These are phyloP conservation scores for Quercus glauca DNA, from an alignment of 306 rosid species.

Conservation along the genomic window DNA sequence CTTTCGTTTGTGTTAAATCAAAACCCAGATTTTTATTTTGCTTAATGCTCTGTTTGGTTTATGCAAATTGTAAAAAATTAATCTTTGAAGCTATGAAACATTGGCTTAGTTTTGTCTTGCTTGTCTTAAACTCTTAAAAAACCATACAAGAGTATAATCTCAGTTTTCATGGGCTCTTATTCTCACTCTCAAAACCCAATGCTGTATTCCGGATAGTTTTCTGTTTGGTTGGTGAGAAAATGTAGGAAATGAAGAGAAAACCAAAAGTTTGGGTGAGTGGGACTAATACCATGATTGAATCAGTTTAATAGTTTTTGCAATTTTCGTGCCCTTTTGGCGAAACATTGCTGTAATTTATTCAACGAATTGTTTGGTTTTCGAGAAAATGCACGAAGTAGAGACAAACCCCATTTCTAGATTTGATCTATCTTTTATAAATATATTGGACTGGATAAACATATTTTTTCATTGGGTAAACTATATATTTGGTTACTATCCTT, in stretches of 20 bases:
- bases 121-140: background rate
- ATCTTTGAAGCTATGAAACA: background rate
- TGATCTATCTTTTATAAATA: background rate
- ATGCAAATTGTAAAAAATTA: background rate
- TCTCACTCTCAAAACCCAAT: background rate
- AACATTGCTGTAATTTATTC: background rate
- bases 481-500: too few relatives aligned
- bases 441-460: background rate
- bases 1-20: background rate
- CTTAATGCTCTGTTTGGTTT: slow-evolving; percentile 2
- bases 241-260: background rate
- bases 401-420: background rate
- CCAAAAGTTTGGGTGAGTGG: background rate
- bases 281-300: background rate
- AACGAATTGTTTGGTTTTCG: background rate
- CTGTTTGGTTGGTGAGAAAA: background rate
- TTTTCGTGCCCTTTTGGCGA: background rate
- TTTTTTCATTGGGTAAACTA: background rate
- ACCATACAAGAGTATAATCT: background rate
- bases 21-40: slow-evolving; percentile 3
- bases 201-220: background rate
- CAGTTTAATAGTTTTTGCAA: background rate
- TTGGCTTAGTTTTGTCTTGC: background rate
- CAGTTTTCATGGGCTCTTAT: background rate
- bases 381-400: background rate